Base-by-base conservation (phyloP, 345 rosid species). In the Hibiscus trionum region DNA sequence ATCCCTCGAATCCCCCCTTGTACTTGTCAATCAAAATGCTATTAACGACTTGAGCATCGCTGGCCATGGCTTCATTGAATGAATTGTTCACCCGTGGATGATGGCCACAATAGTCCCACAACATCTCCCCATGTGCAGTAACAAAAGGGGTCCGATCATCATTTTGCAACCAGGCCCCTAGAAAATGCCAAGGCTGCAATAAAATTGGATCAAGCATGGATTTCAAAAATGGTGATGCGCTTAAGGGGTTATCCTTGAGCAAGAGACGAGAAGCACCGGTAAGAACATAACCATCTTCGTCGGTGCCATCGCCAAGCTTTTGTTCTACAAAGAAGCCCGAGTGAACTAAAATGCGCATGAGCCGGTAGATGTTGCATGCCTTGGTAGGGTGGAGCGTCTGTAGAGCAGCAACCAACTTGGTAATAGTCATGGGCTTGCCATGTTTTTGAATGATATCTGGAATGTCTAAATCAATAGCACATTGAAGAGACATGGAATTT, bases 381-480 rank as follows among this genome's bases (percentile, higher is more conserved):
- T 79, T 85, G 31, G 79, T 7, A 1, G 81, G 72, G 9, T 70
- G 73, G 56, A 85, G 53, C n/a, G n/a, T 46, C 7, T 65, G 61
- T 16, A 85, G 71, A 0, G 81, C 72, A 4, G 82, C 39, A 47
- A 74, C 79, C 11, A 87, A 61, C 24, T 79, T 68, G 12, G 79
- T 31, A 15, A 82, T 74, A 9, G 84, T 74, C 68, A 85, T 80
- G 78, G 82, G 86, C 21, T 75, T 77, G 69, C 81, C 83, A 46
- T 80, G 84, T 67, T 58, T 62, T 76, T 83, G 82, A 69, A 87
- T 69, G 72, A 72, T 47, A 69, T 85, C 85, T 1, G 86, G 83
- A 49, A 85, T 81, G 59, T 78, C 76, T 9, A 85, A 77, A 19
- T 87, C 75, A 27, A 85, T 27, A 7, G 85, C 85, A 46, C 86